Base-by-base conservation (phyloP, 1,284 basidiomycete species). In the Nidula niveotomentosa region DNA sequence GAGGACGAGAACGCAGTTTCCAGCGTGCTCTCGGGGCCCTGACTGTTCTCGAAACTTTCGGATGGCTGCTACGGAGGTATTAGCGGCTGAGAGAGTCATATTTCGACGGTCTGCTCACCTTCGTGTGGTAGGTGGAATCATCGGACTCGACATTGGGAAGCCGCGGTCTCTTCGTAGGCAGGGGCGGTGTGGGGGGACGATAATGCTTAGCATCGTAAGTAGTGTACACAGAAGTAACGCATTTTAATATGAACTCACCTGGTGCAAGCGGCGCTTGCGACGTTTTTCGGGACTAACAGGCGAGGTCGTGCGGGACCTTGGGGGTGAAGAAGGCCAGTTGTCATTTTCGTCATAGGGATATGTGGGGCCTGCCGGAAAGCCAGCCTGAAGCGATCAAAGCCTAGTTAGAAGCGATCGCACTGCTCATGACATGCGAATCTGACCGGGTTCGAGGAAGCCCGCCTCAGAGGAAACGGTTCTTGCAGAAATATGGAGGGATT, bases 181-280 rank as follows among this genome's bases (percentile, higher is more conserved):
- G 67, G n/a, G 81, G 83, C 2, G 81, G 83, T 2, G 83, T 84
- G 12, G 83, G 83, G 44, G 83, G 80, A 18, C 81, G 75, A 63
- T 80, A 83, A 45, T 70, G 66, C 82, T 83, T 58, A 8, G 60
- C 17, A 52, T 36, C n/a, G 3, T 44, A 54, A n/a, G 52, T 10
- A 33, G 9, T 17, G 23, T 15, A 33, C 45, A 18, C 23, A 41
- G 45, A n/a, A 6, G n/a, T 12, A 12, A 23, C 18, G 44, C 6
- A 13, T 36, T 15, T 15, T 39, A 8, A 30, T 41, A n/a, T 8
- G 47, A n/a, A 23, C 45, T 54, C 55, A 76, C 73, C 37, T 64
- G 68, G 54, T 41, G 50, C 37, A 33, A 15, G 12, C 47, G 46
- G 13, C 48, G 17, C 18, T 56, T 51, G 8, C 36, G 43, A 36